Base-by-base conservation (phyloP, 2,329 filamentous ascomycete species). In the Apiospora phragmitis region DNA sequence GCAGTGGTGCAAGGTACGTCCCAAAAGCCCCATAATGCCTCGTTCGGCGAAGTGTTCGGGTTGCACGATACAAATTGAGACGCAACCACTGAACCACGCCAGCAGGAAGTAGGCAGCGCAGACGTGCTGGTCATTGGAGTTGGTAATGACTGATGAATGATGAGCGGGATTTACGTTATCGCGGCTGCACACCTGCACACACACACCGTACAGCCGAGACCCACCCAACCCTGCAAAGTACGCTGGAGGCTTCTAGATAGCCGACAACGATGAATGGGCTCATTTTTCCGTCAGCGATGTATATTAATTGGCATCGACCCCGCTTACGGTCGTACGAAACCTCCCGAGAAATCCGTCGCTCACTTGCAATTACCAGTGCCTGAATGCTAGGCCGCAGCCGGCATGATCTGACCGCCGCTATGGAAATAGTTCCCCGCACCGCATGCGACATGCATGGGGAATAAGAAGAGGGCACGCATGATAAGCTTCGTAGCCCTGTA, bases 401-500 rank as follows among this genome's bases (percentile, higher is more conserved):
- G 49, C 49, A 32, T 55, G 26, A 49, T 24, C 47, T 12, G 47
- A 26, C 47, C 47, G n/a, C 47, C 14, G 26, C 49, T 59, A 59
- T 21, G 51, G 26, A 21, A 21, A 59, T 11, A 21, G 55, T 62
- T 38, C 55, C 55, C 55, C 55, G 55, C 55, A 38, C 55, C n/a
- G 55, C 18, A 38, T 62, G 55, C 55, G 55, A 62, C 55, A 14
- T 38, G 2, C 32, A 62, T 62, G 55, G 55, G 32, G 51, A 35
- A 59, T 2, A 35, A 59, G 29, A 21, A 35, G 51, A 59, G 32
- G 55, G 29, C 32, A 35, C 18, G 32, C 55, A 62, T 62, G 55
- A 62, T 62, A 62, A 62, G 55, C 55, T 62, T 62, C 51, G 16
- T 38, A 62, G 32, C 55, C 55, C 32, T 62, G 55, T 12, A 62